These are phyloP conservation scores for Yamadazyma tumulicola DNA, from an alignment of 805 yeast genomes.

Conservation along the genomic window DNA sequence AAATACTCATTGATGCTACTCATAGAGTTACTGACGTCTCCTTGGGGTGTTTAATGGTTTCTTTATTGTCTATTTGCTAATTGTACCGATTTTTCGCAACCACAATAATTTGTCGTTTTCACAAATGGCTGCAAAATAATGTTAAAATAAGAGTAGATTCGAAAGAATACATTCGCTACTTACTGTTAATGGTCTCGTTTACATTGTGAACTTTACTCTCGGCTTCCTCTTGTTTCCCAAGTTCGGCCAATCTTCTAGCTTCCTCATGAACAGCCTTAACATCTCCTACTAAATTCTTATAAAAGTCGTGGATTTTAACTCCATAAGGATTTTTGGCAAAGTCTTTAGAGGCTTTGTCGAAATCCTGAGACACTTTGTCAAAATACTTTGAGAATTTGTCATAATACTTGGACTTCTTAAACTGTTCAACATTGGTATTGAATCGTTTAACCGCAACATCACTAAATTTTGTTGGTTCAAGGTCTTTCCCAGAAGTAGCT, in stretches of 20 bases:
- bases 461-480: conserved; percentile 20
- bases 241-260: conserved; percentile 65
- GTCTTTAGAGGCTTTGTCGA: conserved; percentile 1
- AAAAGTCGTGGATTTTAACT: conserved; percentile 56
- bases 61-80: background rate
- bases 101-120: no score
- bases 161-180: no score
- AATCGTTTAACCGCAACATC: conserved; percentile 2
- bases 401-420: conserved; percentile 16
- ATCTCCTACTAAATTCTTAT: conserved; percentile 51
- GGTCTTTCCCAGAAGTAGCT: background rate
- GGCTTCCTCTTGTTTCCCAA: no score
- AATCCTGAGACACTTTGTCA: conserved; percentile 30
- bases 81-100: background rate
- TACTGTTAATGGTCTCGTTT: background rate
- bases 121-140: no score
- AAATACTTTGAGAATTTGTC: conserved; percentile 41
- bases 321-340: conserved; percentile 47
- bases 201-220: background rate
- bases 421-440: conserved; percentile 2
- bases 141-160: no score
- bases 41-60: background rate
- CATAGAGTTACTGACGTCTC: background rate
- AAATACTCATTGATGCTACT: background rate
- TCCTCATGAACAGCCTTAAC: conserved; percentile 67